Conservation (phyloP, 768 basidiomycete genomes). For the Collybia mongolica region DNA sequence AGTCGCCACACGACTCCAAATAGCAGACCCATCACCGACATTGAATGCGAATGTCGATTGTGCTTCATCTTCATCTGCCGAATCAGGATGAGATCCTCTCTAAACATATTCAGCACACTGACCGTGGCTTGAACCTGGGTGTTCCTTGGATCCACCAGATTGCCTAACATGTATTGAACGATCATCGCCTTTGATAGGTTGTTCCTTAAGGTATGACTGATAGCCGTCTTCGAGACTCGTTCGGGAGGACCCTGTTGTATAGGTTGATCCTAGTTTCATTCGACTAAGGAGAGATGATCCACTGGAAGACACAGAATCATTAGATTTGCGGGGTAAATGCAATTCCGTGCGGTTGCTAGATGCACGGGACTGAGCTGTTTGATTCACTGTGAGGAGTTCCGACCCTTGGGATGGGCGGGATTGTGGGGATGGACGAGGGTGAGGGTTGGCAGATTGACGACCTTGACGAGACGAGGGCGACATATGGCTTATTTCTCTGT, state of each 20-base stretch:
- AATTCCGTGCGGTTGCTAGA: background rate
- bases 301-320: constrained; percentile 6
- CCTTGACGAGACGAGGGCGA: background rate
- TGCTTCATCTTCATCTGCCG: background rate
- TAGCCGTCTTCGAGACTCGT: constrained; percentile 44
- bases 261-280: constrained; percentile 27
- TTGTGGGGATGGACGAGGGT: background rate
- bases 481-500: background rate
- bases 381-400: no score
- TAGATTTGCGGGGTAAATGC: constrained; percentile 1
- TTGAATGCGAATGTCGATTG: background rate
- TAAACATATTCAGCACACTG: no score
- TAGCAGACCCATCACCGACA: constrained; percentile 37
- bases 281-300: constrained; percentile 36
- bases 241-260: constrained; percentile 31
- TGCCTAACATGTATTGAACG: no score
- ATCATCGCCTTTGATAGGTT: no score
- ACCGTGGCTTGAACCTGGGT: no score
- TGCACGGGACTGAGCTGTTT: constrained; percentile 1
- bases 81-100: background rate
- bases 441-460: background rate
- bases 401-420: no score
- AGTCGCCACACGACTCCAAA: constrained; percentile 59
- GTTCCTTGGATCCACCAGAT: no score
- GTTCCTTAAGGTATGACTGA: constrained; percentile 1